Base-by-base conservation (phyloP, 1,284 basidiomycete genomes). In the Boletellus deceptivus region DNA sequence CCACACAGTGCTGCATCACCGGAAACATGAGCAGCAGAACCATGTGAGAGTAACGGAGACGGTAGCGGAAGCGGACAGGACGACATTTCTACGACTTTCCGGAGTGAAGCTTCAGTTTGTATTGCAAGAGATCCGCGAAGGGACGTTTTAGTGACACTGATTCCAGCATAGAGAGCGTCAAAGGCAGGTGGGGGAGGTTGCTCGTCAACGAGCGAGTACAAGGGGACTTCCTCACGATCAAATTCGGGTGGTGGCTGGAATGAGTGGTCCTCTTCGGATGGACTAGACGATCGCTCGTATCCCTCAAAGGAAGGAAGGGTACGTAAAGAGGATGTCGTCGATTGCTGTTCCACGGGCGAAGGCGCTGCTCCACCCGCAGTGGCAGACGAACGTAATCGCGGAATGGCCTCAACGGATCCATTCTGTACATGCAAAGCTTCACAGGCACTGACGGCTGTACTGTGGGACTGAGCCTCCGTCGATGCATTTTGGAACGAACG, bases 101-200 rank as follows among this genome's bases (percentile, higher is more conserved):
- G 40, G 14, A 38, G 7, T 14, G 33, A 24, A 13, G 8, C 20
- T 36, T 53, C 38, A 3, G 18, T 14, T 6, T 10, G 43, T 2
- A 29, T 29, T 11, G 34, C 17, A 5, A 14, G 27, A 17, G 34
- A 49, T 25, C 27, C 43, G 24, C 44, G 33, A 16, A 14, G 0
- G 9, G 14, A 17, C 27, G 18, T 29, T 25, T 41, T 34, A 25
- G 46, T 11, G 17, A 11, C 13, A 40, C 35, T 38, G 16, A 39
- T 38, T n/a, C 22, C 36, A 18, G 27, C 14, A 1, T 55, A 40
- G 22, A 64, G 38, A 31, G 64, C 63, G 25, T 61, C 54, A 24
- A 66, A 64, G 3, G 61, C 50, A 25, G 66, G 60, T 22, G 66
- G 62, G 31, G 64, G 62, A 13, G 46, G 39, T 35, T 60, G 46